A percentile compares a stretch with the other conserved stretches of the same genome.
These are phyloP conservation scores for Jackrogersella minutella DNA, from an alignment of 495 filamentous ascomycete species.

Conservation along the genomic window DNA sequence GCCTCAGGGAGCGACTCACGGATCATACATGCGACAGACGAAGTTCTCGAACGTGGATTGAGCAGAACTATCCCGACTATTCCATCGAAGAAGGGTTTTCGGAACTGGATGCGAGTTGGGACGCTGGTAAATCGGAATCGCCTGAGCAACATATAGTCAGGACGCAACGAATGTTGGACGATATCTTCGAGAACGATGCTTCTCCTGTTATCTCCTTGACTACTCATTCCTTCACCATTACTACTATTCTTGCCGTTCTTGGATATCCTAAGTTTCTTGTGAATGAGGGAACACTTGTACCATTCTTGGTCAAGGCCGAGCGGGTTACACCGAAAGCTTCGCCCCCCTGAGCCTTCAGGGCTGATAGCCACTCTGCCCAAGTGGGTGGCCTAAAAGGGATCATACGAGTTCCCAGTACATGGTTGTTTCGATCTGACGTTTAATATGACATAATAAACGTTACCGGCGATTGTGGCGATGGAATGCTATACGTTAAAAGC, in stretches of 20 bases:
- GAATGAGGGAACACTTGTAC: conserved; percentile 39
- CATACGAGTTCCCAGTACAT: too few species aligned
- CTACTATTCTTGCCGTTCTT: conserved; percentile 27
- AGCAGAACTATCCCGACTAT: conserved; percentile 63
- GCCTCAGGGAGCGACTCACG: conserved; percentile 73
- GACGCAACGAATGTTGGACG: conserved; percentile 35
- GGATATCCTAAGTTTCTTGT: conserved; percentile 36
- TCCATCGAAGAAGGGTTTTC: conserved; percentile 69
- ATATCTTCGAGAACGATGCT: conserved; percentile 40
- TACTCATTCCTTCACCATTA: conserved; percentile 41
- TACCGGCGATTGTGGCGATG: too few species aligned
- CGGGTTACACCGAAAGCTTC: neutral
- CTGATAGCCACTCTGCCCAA: too few species aligned
- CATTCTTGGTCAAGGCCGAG: conserved; percentile 43
- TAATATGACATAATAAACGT: too few species aligned
- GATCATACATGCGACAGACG: conserved; percentile 82
- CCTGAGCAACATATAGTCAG: conserved; percentile 38
- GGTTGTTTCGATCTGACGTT: too few species aligned
- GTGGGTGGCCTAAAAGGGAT: too few species aligned
- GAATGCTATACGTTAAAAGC: too few species aligned
- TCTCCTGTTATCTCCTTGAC: conserved; percentile 39
- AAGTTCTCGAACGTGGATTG: conserved; percentile 63
- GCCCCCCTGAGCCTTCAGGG: neutral
- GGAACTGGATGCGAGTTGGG: conserved; percentile 69
- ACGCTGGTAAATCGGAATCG: conserved; percentile 40